These are phyloP conservation scores for Eucalyptus marginata DNA, from an alignment of 345 rosid species.

Conservation along the genomic window DNA sequence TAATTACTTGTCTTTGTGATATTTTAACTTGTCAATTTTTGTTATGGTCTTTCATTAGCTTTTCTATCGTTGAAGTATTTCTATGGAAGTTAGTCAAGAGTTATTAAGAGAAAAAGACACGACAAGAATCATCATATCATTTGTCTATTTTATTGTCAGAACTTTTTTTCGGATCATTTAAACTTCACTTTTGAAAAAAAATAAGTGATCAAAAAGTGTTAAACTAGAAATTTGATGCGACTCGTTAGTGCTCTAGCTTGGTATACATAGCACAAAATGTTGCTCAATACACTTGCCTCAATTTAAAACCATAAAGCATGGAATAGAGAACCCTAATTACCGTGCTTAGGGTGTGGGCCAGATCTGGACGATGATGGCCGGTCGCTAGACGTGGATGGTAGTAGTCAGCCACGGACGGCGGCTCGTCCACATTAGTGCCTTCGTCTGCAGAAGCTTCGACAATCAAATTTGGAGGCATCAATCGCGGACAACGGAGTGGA, in stretches of 20 bases:
- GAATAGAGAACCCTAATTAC: background rate
- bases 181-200: too few species aligned
- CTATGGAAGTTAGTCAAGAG: too few species aligned
- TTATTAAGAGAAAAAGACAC: too few species aligned
- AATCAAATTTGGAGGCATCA: too few species aligned
- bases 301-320: background rate
- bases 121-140: fast-evolving
- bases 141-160: fast-evolving
- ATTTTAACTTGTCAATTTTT: too few species aligned
- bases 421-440: background rate
- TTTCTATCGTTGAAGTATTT: too few species aligned
- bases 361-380: background rate
- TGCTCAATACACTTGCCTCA: background rate
- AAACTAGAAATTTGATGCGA: background rate
- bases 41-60: too few species aligned
- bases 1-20: too few species aligned
- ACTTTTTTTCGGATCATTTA: too few species aligned
- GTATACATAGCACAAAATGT: background rate
- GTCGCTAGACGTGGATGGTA: background rate
- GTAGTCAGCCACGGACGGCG: background rate
- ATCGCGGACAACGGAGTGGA: too few species aligned
- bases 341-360: background rate
- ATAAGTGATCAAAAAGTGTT: too few species aligned
- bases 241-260: fast-evolving
- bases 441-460: background rate